Evolutionary conservation across 1,284 basidiomycete species (phyloP), one percentile per base, ranked within the genome.

Genomic region (Binderoboletus segoi): DNA sequence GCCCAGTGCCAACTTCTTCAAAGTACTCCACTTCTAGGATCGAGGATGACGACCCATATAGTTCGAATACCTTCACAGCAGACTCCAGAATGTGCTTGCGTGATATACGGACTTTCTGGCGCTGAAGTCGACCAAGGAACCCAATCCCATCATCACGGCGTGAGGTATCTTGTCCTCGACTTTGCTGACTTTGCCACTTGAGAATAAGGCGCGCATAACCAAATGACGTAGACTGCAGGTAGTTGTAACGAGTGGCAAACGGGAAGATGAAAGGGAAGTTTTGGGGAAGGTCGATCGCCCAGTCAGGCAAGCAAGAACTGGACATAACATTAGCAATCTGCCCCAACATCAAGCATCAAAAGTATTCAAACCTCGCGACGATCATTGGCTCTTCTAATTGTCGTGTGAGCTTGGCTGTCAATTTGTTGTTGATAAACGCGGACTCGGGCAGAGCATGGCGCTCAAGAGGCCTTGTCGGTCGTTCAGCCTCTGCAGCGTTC

Each of bases 341-440:
- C 44, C 26, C 46, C 26, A n/a, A 16, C 20, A 37, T 8, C 6
- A 30, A 30, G 10, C 28, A 45, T 28, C 8, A 15, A 44, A 48
- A 24, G 43, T 45, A 1, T 58, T 53, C 56, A 62, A 64, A 92
- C 92, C 92, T 96, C 1, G 96, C 97, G 40, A 99, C 92, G 61
- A 99, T 96, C 93, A 99, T 97, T 1, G 94, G 94, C 73, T 99
- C 97, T 66, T 99, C 96, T 37, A 99, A 75, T 72, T 99, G 97
- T 40, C 97, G 85, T n/a, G 94, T 96, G 37, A 99, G 82, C 74
- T 99, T 99, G 23, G 97, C 97, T 1, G 95, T 96, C 45, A 99
- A 79, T 76, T 99, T 98, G 78, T 98, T 98, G 74, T 99, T 99
- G 63, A 99, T 87, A 69, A 99, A 99, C 0, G 91, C 84, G 1